phyloP scores from a whole-genome alignment of 192 early-diverging fungal genomes.

The Coemansia sp. region DNA sequence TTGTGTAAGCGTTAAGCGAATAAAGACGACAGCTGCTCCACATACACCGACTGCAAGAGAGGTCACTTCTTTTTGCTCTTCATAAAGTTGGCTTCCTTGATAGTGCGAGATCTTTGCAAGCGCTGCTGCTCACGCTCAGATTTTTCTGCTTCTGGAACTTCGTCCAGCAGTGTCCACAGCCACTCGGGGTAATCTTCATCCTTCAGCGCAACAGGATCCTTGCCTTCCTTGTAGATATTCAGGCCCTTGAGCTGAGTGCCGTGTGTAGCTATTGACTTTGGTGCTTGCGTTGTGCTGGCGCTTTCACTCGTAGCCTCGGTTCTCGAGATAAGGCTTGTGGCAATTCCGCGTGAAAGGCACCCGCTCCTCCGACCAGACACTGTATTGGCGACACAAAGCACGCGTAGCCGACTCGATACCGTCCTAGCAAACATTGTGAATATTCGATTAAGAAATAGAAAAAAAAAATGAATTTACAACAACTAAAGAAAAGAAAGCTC shows the following conservation, averaged over 20 bases:
- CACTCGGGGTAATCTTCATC: slow-evolving; percentile 90
- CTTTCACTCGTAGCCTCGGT: neutral
- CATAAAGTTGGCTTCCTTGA: slow-evolving; percentile 77
- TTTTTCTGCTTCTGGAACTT: slow-evolving; percentile 22
- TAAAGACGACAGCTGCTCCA: slow-evolving; percentile 4
- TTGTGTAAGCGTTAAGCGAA: neutral
- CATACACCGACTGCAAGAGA: neutral
- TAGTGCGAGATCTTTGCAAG: slow-evolving; percentile 61
- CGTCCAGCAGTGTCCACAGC: slow-evolving; percentile 87
- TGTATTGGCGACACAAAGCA: neutral
- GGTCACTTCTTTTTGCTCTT: slow-evolving; percentile 71
- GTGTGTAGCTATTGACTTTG: slow-evolving; percentile 63
- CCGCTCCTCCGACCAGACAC: neutral
- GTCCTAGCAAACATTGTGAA: neutral
- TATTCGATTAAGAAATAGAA: slow-evolving; percentile 3
- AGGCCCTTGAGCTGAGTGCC: slow-evolving; percentile 87
- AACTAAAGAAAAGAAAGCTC: neutral
- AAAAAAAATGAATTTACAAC: neutral
- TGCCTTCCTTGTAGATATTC: slow-evolving; percentile 80
- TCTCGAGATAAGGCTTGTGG: slow-evolving; percentile 2
- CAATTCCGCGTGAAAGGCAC: neutral
- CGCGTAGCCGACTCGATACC: neutral
- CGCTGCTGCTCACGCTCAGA: slow-evolving; percentile 63
- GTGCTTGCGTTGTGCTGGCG: neutral
- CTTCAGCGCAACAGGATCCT: slow-evolving; percentile 81